These are phyloP conservation scores for Scytalidium sp. DNA, from an alignment of 2,329 filamentous ascomycete species.

Conservation along the genomic window DNA sequence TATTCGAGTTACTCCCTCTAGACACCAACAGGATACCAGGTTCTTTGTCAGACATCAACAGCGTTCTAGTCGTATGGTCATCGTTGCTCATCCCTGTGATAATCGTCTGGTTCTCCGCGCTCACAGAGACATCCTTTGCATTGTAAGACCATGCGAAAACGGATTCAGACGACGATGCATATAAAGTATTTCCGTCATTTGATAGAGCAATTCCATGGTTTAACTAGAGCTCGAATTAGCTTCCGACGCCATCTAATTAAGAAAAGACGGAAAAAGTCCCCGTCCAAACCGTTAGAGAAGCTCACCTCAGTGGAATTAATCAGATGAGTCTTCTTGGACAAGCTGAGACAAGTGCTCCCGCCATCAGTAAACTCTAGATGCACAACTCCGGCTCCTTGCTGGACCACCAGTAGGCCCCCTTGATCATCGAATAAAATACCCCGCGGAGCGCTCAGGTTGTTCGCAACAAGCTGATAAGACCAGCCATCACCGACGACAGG, in stretches of 20 bases:
- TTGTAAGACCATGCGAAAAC: conserved; percentile 67
- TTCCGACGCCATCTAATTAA: background rate
- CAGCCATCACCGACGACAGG: conserved; percentile 23
- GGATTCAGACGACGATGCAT: conserved; percentile 54
- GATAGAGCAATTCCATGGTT: conserved; percentile 56
- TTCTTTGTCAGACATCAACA: conserved; percentile 55
- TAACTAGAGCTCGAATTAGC: conserved; percentile 33
- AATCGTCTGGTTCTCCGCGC: conserved; percentile 44
- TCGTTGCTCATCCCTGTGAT: conserved; percentile 59
- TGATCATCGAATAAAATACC: conserved; percentile 27
- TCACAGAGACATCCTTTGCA: conserved; percentile 43
- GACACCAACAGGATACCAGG: conserved; percentile 61
- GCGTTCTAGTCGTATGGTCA: conserved; percentile 64
- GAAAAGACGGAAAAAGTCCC: background rate
- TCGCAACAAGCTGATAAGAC: conserved; percentile 22
- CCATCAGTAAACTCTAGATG: conserved; percentile 21
- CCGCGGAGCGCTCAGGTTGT: conserved; percentile 20
- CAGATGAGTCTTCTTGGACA: conserved; percentile 16
- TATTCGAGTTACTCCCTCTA: conserved; percentile 60
- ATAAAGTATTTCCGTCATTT: conserved; percentile 49
- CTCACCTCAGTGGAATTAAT: conserved; percentile 14
- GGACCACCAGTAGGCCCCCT: conserved; percentile 27
- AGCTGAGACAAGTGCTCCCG: conserved; percentile 17
- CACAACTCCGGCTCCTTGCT: conserved; percentile 23
- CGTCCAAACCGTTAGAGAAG: background rate